Conservation (phyloP, 805 yeast species). For the Hanseniaspora valbyensis region DNA sequence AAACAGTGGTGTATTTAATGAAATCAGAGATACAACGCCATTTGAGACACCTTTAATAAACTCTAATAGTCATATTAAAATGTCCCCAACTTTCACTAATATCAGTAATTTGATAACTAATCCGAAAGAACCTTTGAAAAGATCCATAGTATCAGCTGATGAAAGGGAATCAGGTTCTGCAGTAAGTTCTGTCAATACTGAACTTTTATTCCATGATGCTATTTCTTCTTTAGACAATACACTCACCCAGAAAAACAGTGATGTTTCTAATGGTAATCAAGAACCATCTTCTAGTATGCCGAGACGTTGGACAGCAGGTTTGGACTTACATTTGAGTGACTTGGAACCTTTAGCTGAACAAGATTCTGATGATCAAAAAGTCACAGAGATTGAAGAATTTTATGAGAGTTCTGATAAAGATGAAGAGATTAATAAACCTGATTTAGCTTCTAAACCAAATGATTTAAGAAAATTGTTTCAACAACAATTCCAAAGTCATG, state of each 20-base stretch:
- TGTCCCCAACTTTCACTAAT: slow-evolving; percentile 6
- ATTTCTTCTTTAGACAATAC: not conserved
- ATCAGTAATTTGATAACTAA: not conserved
- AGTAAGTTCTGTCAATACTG: slow-evolving; percentile 7
- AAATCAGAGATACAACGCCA: not conserved
- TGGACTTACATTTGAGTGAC: slow-evolving; percentile 1
- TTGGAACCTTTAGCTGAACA: not conserved
- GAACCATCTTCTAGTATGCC: not conserved
- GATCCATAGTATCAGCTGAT: not conserved
- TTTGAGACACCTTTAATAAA: not conserved
- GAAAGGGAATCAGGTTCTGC: not conserved
- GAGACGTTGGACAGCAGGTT: slow-evolving; percentile 9
- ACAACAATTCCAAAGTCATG: not conserved
- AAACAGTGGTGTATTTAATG: not conserved
- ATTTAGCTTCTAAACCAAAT: not conserved
- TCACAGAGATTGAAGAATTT: not conserved
- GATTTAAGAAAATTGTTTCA: slow-evolving; percentile 14
- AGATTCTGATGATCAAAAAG: not conserved
- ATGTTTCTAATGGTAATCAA: not conserved
- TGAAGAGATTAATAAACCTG: not conserved
- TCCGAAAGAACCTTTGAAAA: not conserved
- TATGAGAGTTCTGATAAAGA: not conserved
- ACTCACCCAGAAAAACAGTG: not conserved
- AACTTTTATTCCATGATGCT: slow-evolving; percentile 5
- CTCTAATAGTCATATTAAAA: not conserved